Evolutionary conservation across 768 basidiomycete genomes (phyloP).

Genomic region (Tylopilus cervinicoccineus): DNA sequence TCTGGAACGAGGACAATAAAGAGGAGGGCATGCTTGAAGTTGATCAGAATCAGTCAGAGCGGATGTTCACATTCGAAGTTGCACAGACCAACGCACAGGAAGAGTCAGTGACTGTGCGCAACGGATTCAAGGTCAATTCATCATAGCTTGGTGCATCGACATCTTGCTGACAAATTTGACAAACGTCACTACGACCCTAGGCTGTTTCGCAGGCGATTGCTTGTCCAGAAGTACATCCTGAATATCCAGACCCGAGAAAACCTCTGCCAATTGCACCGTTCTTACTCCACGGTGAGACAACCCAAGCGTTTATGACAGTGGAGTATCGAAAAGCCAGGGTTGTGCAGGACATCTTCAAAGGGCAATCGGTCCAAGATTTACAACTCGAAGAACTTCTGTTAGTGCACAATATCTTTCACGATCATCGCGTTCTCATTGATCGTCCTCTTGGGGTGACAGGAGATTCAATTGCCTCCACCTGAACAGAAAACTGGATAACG

Average conservation of each 20-base stretch:
- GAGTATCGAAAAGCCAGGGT: conserved; percentile 16
- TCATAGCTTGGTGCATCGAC: not conserved
- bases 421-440: not conserved
- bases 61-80: conserved; percentile 53
- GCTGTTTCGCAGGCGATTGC: conserved; percentile 11
- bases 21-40: conserved; percentile 26
- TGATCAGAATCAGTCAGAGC: conserved; percentile 41
- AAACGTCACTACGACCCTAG: conserved; percentile 2
- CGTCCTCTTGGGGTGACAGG: conserved; percentile 8
- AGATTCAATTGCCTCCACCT: conserved; percentile 21
- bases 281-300: conserved; percentile 38
- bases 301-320: conserved; percentile 38
- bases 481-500: conserved; percentile 20
- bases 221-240: conserved; percentile 4
- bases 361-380: not conserved
- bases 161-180: not conserved
- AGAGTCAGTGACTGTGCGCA: conserved; percentile 40
- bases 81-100: conserved; percentile 52
- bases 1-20: conserved; percentile 40
- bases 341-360: not conserved
- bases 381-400: conserved; percentile 22
- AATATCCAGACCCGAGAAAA: conserved; percentile 5
- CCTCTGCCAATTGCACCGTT: conserved; percentile 17
- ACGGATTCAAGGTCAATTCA: conserved; percentile 44
- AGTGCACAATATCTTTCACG: not conserved